These are phyloP conservation scores for Flaveria ramosissima DNA, from an alignment of 129 eudicot species.

Conservation along the genomic window DNA sequence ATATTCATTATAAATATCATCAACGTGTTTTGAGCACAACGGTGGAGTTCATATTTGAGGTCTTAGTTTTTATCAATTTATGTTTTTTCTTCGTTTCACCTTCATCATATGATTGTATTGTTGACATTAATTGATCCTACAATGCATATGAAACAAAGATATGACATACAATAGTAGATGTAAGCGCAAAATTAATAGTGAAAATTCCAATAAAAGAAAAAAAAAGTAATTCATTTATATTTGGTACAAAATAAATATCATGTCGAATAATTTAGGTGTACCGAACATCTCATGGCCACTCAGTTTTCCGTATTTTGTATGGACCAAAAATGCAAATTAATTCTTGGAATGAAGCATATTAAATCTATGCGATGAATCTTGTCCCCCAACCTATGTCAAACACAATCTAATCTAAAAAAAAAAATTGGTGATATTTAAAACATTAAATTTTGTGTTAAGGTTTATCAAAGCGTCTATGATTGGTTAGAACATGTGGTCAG, in stretches of 20 bases:
- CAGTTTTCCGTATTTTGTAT: slow-evolving; percentile 5
- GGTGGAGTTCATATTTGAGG: no score
- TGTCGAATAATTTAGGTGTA: slow-evolving; percentile 4
- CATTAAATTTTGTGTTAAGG: slow-evolving; percentile 14
- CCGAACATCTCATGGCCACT: slow-evolving; percentile 22
- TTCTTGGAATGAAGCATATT: neutral
- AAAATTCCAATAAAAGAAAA: no score
- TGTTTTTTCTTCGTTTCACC: no score
- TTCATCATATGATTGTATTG: no score
- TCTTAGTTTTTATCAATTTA: no score
- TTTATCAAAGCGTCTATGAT: slow-evolving; percentile 14
- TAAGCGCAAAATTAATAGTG: no score
- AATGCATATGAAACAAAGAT: no score
- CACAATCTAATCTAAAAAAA: neutral
- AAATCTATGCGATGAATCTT: slow-evolving; percentile 13
- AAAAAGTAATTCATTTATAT: neutral
- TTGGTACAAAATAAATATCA: neutral
- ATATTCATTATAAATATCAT: no score
- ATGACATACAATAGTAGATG: no score
- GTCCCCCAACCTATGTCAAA: neutral
- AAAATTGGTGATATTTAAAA: neutral
- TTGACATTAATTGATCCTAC: no score
- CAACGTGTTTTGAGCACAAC: no score
- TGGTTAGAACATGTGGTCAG: neutral
- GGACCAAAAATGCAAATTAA: slow-evolving; percentile 18